Evolutionary conservation across 257 asterid genomes (phyloP), one percentile per base, ranked within the genome.

Genomic region (Ajuga chamaepitys): DNA sequence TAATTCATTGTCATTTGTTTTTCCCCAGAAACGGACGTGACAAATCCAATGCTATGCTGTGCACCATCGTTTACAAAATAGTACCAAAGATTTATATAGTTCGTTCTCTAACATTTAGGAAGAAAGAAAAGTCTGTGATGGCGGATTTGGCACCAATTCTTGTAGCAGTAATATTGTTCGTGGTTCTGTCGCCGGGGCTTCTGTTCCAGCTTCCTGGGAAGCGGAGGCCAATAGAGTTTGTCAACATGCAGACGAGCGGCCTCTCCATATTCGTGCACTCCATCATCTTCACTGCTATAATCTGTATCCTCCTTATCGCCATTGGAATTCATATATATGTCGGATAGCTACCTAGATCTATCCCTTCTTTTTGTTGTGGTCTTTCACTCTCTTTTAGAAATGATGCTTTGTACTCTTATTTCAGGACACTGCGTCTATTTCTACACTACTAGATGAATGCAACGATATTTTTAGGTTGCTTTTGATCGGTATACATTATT

Each of bases 61-160:
- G 26, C 26, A 40, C 30, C 20, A 26, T n/a, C n/a, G n/a, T n/a
- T n/a, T n/a, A 20, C 56, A 2, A 8, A 20, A 21, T 14, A 1
- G 1, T 22, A 20, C 22, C 52, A 30, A 30, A 1, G 11, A 24
- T 42, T 12, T 42, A 17, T 16, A 42, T 51, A 58, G 8, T 64
- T 25, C 32, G 42, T 63, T 38, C 28, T 26, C 14, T 9, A 9
- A 45, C 25, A 34, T 5, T 5, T 20, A 9, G 9, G 4, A 21
- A 5, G 4, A 38, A 9, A 2, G 46, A 7, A 17, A 18, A 25
- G 7, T 14, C 51, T n/a, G 17, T 13, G 30, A 79, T 79, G 82
- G 85, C 78, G 4, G 88, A 82, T 69, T 73, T 78, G 67, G 88
- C 85, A 22, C 85, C 85, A 25, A 74, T 82, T 20, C 50, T 82